Percentiles rank a stretch among this genome's conserved stretches.
Conservation (phyloP, 257 asterid genomes). For the Rehmannia glutinosa region DNA sequence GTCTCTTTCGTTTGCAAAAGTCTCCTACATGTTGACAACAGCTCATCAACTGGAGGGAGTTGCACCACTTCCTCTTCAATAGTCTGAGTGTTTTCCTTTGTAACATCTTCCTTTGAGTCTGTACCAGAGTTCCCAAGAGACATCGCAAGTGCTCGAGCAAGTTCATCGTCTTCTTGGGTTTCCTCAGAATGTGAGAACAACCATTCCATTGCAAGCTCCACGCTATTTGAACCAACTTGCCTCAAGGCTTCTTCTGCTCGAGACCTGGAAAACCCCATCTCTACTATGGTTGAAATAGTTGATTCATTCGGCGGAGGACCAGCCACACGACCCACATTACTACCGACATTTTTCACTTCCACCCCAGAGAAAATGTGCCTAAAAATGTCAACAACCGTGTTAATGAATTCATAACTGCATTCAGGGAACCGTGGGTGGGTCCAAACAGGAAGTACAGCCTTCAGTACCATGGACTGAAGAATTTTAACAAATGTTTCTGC, state of each 20-base stretch:
- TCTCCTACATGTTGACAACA: slow-evolving; percentile 68
- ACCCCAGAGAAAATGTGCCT: slow-evolving; percentile 86
- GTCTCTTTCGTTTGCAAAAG: slow-evolving; percentile 82
- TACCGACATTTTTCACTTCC: slow-evolving; percentile 60
- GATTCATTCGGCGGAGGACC: slow-evolving; percentile 89
- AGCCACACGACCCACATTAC: slow-evolving; percentile 53
- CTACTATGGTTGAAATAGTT: slow-evolving; percentile 73
- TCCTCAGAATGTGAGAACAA: slow-evolving; percentile 95
- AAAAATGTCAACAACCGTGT: slow-evolving; percentile 61
- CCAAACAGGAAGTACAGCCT: slow-evolving; percentile 93
- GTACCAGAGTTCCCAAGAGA: slow-evolving; percentile 87
- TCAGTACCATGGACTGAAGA: slow-evolving; percentile 87
- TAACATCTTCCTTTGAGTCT: slow-evolving; percentile 56
- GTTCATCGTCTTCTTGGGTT: slow-evolving; percentile 88
- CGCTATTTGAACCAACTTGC: slow-evolving; percentile 94
- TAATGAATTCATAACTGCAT: slow-evolving; percentile 78
- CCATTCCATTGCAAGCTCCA: slow-evolving; percentile 99
- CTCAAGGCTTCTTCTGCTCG: slow-evolving; percentile 94
- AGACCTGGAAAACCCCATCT: slow-evolving; percentile 91
- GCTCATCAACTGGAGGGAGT: slow-evolving; percentile 85
- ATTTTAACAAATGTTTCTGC: slow-evolving; percentile 87
- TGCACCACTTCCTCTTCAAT: slow-evolving; percentile 74
- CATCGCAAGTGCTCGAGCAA: slow-evolving; percentile 97
- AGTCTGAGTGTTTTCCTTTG: slow-evolving; percentile 44
- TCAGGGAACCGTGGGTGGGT: slow-evolving; percentile 79